Conservation (phyloP, 257 asterid species). For the Solanum chmielewskii region DNA sequence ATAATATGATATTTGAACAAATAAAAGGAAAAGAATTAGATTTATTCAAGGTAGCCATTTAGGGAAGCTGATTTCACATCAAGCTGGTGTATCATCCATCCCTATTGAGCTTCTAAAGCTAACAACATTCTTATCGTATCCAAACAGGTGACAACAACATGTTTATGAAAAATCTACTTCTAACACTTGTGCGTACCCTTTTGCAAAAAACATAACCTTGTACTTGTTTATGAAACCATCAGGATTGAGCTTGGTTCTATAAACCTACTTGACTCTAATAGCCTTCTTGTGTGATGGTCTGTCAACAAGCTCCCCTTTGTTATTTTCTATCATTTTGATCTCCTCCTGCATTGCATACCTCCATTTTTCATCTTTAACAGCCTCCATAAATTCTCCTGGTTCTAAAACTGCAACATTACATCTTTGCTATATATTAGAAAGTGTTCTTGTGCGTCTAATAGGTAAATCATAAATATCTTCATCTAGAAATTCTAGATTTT, state of each 20-base stretch:
- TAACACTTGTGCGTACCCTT: neutral
- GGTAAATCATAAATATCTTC: neutral
- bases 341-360: neutral
- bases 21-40: too few species aligned
- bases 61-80: neutral
- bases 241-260: neutral
- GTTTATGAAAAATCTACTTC: neutral
- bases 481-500: neutral
- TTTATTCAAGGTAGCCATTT: neutral
- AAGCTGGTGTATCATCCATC: neutral
- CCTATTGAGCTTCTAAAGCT: neutral
- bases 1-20: too few species aligned
- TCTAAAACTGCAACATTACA: neutral
- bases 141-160: neutral
- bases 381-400: neutral
- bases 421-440: neutral
- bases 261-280: neutral
- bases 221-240: neutral
- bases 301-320: neutral
- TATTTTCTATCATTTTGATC: neutral
- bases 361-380: neutral
- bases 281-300: neutral
- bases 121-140: neutral
- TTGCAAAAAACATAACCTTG: neutral
- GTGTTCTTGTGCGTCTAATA: neutral